Base-by-base conservation (phyloP, 208 protist species). In the Trypanosomatidae sp. region DNA sequence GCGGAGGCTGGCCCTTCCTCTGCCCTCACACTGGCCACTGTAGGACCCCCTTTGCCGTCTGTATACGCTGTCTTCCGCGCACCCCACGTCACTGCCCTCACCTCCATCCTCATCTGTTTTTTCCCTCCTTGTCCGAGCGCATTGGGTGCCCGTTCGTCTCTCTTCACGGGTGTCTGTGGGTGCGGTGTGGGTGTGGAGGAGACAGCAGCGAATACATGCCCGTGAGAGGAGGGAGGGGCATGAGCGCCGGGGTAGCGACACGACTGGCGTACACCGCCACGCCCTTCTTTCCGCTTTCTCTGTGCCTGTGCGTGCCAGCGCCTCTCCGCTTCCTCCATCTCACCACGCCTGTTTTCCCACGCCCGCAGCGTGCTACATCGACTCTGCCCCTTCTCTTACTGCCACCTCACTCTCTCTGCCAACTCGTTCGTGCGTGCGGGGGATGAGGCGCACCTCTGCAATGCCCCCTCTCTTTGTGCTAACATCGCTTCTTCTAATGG, bases 131-230 rank as follows among this genome's bases (percentile, higher is more conserved):
- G 52, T 13, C 2, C 28, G 19, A 7, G n/a, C 30, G 36, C 28
- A 10, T n/a, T 39, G 56, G 50, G 65, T 8, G 46, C 25, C 36
- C 68, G 43, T 47, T 70, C 28, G 15, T 73, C 69, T 33, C 36
- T 39, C 46, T 49, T 49, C 15, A 17, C 52, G 19, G 12, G 1
- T 58, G 25, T 30, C n/a, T 8, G 25, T 33, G 7, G 25, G 3
- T 30, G 52, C 4, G 7, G 52, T 58, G 52, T 6, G 19, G n/a
- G 52, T 33, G 17, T 58, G 25, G 8, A 25, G 52, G 25, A 9
- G 8, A 33, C 52, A 10, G n/a, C 52, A 30, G 52, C 52, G 5
- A 0, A 30, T 30, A 8, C 52, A 9, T 25, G 52, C 3, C 19
- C 7, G 25, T 3, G 53, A 12, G 25, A 22, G 10, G 5, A 0